phyloP scores from a whole-genome alignment of 345 rosid genomes.

The Acer campestre region DNA sequence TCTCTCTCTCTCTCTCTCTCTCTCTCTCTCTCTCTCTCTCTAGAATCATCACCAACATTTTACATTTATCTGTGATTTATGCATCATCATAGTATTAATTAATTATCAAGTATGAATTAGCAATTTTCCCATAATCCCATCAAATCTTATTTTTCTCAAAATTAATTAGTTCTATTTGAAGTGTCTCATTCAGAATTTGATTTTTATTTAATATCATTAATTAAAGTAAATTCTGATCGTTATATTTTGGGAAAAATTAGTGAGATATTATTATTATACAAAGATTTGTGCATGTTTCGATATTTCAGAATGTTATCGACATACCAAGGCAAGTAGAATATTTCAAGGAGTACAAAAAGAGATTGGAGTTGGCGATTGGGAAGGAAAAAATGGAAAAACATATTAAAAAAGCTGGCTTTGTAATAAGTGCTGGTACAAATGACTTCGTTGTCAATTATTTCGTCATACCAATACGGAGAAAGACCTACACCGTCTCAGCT shows the following conservation, averaged over 20 bases:
- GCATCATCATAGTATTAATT: neutral
- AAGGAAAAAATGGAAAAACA: conserved; percentile 32
- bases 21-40: conserved; percentile 8
- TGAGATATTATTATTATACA: too few species aligned
- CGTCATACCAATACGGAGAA: conserved; percentile 53
- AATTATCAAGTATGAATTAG: too few species aligned
- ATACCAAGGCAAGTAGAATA: conserved; percentile 49
- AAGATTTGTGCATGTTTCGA: too few species aligned
- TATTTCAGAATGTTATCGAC: conserved; percentile 14
- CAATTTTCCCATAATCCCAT: too few species aligned
- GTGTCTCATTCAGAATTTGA: too few species aligned
- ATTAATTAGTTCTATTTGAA: too few species aligned
- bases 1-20: conserved; percentile 12
- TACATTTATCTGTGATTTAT: neutral
- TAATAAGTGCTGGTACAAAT: conserved; percentile 61
- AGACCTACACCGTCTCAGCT: conserved; percentile 45
- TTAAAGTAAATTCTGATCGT: too few species aligned
- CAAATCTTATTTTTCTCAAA: too few species aligned
- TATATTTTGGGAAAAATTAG: too few species aligned
- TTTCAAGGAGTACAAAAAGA: conserved; percentile 54
- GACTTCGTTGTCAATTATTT: conserved; percentile 63
- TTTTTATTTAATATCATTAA: too few species aligned
- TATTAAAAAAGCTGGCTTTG: conserved; percentile 35
- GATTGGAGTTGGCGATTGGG: conserved; percentile 44
- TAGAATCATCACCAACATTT: neutral